Percentiles rank a stretch among this genome's conserved stretches.
These are phyloP conservation scores for Cylindrotheca closterium DNA, from an alignment of 108 stramenopile species.

Conservation along the genomic window DNA sequence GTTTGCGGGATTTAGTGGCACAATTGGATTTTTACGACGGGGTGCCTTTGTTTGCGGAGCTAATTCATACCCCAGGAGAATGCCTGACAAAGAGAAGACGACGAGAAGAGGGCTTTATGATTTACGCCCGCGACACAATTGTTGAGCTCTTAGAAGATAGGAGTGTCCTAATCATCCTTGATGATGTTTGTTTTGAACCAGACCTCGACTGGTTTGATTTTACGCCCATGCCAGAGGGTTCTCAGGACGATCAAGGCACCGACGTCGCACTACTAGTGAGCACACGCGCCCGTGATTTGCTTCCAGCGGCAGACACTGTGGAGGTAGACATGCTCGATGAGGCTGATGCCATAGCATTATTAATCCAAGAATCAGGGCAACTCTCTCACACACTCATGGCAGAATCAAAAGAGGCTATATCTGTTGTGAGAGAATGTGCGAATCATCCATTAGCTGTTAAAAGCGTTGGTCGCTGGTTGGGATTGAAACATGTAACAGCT, in stretches of 20 bases:
- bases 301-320: constrained; percentile 55
- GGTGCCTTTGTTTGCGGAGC: constrained; percentile 51
- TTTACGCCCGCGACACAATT: constrained; percentile 60
- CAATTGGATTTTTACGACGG: constrained; percentile 45
- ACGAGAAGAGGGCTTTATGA: constrained; percentile 72
- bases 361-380: constrained; percentile 66
- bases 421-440: constrained; percentile 60
- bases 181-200: constrained; percentile 62
- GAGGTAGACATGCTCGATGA: constrained; percentile 63
- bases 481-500: constrained; percentile 67
- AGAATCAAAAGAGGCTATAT: constrained; percentile 40
- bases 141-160: constrained; percentile 54
- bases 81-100: constrained; percentile 39
- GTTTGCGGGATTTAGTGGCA: constrained; percentile 42
- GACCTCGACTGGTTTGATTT: constrained; percentile 82
- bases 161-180: constrained; percentile 66
- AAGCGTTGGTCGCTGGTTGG: constrained; percentile 72
- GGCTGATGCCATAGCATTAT: constrained; percentile 55
- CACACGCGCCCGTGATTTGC: constrained; percentile 38
- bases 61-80: constrained; percentile 61
- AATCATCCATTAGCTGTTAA: constrained; percentile 77
- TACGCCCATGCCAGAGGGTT: constrained; percentile 38
- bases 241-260: constrained; percentile 27
- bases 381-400: constrained; percentile 48
- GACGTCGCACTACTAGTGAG: constrained; percentile 63